phyloP scores from a whole-genome alignment of 2,329 filamentous ascomycete species.

The Ambrosiella xylebori region DNA sequence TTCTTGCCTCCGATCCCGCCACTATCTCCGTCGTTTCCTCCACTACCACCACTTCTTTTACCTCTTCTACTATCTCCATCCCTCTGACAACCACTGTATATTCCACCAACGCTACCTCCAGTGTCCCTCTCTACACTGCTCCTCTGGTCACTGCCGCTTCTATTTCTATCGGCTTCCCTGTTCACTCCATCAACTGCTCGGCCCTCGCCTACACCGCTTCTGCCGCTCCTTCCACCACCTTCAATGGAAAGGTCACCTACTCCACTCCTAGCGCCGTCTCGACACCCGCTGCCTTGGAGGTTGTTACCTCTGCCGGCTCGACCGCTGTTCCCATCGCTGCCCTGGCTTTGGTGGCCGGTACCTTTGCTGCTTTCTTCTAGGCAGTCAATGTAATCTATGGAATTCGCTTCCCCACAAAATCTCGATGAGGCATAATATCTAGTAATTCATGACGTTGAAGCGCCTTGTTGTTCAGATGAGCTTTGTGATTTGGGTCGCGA shows the following conservation, averaged over 20 bases:
- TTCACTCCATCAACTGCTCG: constrained; percentile 2
- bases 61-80: constrained; percentile 12
- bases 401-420: background rate
- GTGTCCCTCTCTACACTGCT: constrained; percentile 6
- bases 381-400: background rate
- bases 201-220: constrained; percentile 4
- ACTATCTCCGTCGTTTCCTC: constrained; percentile 19
- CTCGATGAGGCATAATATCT: background rate
- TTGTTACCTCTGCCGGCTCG: constrained; percentile 6
- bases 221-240: constrained; percentile 3
- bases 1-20: constrained; percentile 22
- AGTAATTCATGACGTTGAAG: background rate
- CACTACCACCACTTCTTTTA: constrained; percentile 15
- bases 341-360: constrained; percentile 12
- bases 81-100: constrained; percentile 9
- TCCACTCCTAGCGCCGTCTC: background rate
- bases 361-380: constrained; percentile 14
- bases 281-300: background rate
- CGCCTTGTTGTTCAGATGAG: background rate
- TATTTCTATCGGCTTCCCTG: constrained; percentile 1
- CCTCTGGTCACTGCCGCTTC: constrained; percentile 1
- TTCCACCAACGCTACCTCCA: constrained; percentile 7
- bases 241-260: background rate
- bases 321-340: constrained; percentile 9
- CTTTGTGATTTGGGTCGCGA: background rate